These are phyloP conservation scores for Komagataella kurtzmanii DNA, from an alignment of 805 yeast genomes.

Conservation along the genomic window DNA sequence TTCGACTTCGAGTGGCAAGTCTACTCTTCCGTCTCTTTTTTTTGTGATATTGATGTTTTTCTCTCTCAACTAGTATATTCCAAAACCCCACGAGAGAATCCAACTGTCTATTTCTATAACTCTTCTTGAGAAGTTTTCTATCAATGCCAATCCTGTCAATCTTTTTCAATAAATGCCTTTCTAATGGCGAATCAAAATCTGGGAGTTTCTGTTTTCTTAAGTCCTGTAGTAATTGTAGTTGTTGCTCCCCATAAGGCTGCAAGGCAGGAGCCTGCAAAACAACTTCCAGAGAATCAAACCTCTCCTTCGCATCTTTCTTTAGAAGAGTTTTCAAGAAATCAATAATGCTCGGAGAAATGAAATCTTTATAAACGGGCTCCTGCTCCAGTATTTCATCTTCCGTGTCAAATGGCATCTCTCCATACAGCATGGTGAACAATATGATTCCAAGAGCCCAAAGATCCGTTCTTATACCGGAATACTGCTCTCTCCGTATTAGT, in stretches of 20 bases:
- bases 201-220: constrained; percentile 7
- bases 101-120: constrained; percentile 45
- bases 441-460: constrained; percentile 91
- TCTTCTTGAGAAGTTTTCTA: constrained; percentile 39
- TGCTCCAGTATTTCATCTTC: constrained; percentile 45
- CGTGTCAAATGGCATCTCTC: constrained; percentile 78
- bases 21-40: constrained; percentile 2
- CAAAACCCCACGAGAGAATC: constrained; percentile 68
- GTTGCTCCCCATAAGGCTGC: constrained; percentile 27
- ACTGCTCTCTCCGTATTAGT: constrained; percentile 50
- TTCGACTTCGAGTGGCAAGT: constrained; percentile 10
- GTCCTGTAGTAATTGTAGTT: constrained; percentile 24
- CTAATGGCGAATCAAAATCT: constrained; percentile 26
- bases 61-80: constrained; percentile 49
- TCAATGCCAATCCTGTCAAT: constrained; percentile 53
- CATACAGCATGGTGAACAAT: constrained; percentile 69
- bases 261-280: constrained; percentile 38
- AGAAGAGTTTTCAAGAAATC: constrained; percentile 41
- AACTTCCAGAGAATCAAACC: constrained; percentile 43
- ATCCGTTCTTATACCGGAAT: constrained; percentile 73
- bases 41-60: constrained; percentile 10
- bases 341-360: constrained; percentile 33
- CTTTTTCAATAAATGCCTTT: constrained; percentile 44
- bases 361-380: constrained; percentile 45
- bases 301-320: constrained; percentile 45